These are phyloP conservation scores for Halophytophthora polymorphica DNA, from an alignment of 352 stramenopile species.

Conservation along the genomic window DNA sequence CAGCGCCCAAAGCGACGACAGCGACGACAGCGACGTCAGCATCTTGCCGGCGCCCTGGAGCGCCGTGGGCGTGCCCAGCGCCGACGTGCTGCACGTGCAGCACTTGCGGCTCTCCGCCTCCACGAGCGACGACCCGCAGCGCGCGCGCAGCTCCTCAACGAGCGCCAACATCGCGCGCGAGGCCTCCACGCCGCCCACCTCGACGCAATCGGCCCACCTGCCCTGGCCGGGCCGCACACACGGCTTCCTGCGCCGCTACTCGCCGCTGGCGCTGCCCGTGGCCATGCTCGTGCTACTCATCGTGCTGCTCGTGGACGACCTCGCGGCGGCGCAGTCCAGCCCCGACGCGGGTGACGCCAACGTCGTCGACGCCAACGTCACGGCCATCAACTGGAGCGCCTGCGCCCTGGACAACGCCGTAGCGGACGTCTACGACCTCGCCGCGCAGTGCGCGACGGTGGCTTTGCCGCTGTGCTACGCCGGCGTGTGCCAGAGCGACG, in stretches of 20 bases:
- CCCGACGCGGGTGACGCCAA: conserved; percentile 17
- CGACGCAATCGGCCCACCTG: conserved; percentile 17
- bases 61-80: conserved; percentile 8
- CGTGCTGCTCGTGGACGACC: conserved; percentile 32
- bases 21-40: background rate
- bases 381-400: conserved; percentile 28
- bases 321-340: conserved; percentile 17
- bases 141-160: conserved; percentile 2
- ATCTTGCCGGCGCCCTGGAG: conserved; percentile 14
- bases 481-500: conserved; percentile 30
- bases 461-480: conserved; percentile 47
- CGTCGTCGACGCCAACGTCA: background rate
- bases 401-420: conserved; percentile 29
- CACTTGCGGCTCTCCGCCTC: conserved; percentile 34
- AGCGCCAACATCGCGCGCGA: background rate
- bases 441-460: conserved; percentile 36
- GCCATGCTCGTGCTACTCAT: conserved; percentile 29
- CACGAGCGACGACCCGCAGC: conserved; percentile 16
- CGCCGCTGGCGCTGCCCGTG: conserved; percentile 27
- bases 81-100: conserved; percentile 24
- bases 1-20: conserved; percentile 1
- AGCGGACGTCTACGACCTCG: conserved; percentile 22
- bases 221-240: conserved; percentile 28
- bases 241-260: conserved; percentile 29
- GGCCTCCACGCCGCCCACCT: conserved; percentile 3